Base-by-base conservation (phyloP, 306 rosid genomes). In the Lagenaria siceraria region DNA sequence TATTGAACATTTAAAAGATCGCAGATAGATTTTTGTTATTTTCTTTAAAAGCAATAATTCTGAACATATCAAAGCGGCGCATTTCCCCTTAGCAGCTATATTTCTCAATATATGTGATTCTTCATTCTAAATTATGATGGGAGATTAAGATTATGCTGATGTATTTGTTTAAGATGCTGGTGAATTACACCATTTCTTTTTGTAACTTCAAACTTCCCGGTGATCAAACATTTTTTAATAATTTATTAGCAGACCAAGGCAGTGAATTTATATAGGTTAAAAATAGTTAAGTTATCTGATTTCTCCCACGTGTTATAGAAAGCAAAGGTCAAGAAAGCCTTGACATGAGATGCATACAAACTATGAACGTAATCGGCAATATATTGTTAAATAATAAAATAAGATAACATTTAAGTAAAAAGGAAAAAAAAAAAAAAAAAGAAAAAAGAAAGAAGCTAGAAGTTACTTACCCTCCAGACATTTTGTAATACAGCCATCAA, bases 391-490 rank as follows among this genome's bases (percentile, higher is more conserved):
- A 59, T 18, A 13, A 77, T 10, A 33, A 73, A 59, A 62, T 18
- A 35, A 19, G 25, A n/a, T 65, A 65, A n/a, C 27, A 36, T 65
- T 33, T 72, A 55, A 71, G 43, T 12, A n/a, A 36, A 29, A 76
- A 48, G 53, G 29, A 80, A n/a, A n/a, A n/a, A n/a, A n/a, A n/a
- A n/a, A n/a, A n/a, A n/a, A n/a, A n/a, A n/a, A n/a, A n/a, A n/a
- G n/a, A n/a, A n/a, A n/a, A n/a, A 52, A 4, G 42, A 33, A 59
- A 48, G 43, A 64, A 59, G 58, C 58, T 25, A 46, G 40, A 29
- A 15, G 78, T 78, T 43, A 25, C 95, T 83, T 83, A 90, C 98
- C 96, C 77, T 87, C 89, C 42, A 78, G 81, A 66, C 87, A 89
- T 77, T 80, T 81, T 40, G 78, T 89, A 81, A 80, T 46, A 75